phyloP scores from a whole-genome alignment of 352 stramenopile species.

The Saprolegnia diclina region DNA sequence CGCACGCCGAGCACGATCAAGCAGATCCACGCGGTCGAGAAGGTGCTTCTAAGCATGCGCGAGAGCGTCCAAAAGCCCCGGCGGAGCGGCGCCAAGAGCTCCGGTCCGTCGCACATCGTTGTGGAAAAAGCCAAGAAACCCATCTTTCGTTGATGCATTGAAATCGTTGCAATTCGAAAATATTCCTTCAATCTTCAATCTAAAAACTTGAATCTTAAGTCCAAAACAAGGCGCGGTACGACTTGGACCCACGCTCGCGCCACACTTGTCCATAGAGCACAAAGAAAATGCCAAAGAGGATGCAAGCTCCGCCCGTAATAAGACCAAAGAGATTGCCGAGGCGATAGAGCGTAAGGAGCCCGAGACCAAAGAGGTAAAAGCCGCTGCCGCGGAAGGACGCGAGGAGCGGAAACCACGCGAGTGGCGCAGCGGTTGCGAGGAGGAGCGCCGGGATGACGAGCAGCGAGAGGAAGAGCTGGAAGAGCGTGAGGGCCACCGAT shows the following conservation, averaged over 20 bases:
- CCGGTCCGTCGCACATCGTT: not conserved
- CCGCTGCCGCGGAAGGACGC: conserved; percentile 8
- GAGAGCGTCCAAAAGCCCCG: not conserved
- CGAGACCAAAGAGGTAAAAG: conserved; percentile 1
- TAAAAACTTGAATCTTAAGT: not conserved
- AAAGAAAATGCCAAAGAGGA: conserved; percentile 3
- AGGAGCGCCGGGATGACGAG: not conserved
- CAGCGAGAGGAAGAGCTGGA: not conserved
- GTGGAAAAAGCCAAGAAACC: not conserved
- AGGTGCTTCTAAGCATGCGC: conserved; percentile 1
- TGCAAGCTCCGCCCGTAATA: not conserved
- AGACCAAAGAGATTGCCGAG: conserved; percentile 7
- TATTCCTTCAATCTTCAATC: not conserved
- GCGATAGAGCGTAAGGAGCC: not conserved
- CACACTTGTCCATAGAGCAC: not conserved
- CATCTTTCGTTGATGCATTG: not conserved
- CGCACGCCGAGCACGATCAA: not conserved
- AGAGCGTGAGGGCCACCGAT: not conserved
- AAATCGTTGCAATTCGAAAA: not conserved
- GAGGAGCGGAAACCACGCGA: conserved; percentile 13
- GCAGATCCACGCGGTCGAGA: conserved; percentile 22
- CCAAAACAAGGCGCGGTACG: not conserved
- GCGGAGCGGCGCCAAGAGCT: not conserved
- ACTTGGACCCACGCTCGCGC: not conserved
- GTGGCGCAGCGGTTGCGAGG: not conserved